Evolutionary conservation across 176 grass and related monocot species (phyloP), one percentile per base, ranked within the genome.

Genomic region (Phyllostachys edulis): DNA sequence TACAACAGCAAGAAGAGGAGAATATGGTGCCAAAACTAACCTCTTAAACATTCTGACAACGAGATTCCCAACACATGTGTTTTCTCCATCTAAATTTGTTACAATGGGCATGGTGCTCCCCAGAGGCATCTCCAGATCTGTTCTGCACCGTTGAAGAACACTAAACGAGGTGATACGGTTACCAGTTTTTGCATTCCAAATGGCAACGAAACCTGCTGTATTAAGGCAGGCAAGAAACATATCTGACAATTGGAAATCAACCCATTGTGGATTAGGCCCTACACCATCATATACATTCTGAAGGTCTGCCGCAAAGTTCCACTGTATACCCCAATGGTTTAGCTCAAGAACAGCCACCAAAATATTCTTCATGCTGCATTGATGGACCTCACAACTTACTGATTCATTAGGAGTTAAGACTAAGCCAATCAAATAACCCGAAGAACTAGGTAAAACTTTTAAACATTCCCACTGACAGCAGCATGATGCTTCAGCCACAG

Each of bases 191-290:
- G 78, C 78, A 84, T 83, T 80, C 89, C 90, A 98, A 80, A 98
- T 86, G 63, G 80, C 74, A 60, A 95, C 82, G 15, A 95, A 90
- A 83, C 96, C 96, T 73, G 75, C 76, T 29, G 64, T 52, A 16
- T 65, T 83, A 75, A 98, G 93, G 77, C 89, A 95, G 63, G 87
- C 82, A 80, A 98, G 89, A 92, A 92, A 94, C 54, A 85, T 77
- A 79, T 93, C 93, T 83, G 93, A 95, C 73, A 98, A 86, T 83
- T 95, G 96, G 51, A 93, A 93, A 77, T 98, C 96, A 16, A 86
- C 85, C 96, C 92, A 95, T 67, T 91, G 88, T 61, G 74, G 61
- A 87, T 62, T 85, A 72, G 82, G 61, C 41, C 27, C 85, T 32
- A 46, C 51, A 78, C 79, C 82, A 87, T 59, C 82, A 84, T 65